Evolutionary conservation across 2,329 filamentous ascomycete species (phyloP).

Genomic region (Beauveria rudraprayagi): DNA sequence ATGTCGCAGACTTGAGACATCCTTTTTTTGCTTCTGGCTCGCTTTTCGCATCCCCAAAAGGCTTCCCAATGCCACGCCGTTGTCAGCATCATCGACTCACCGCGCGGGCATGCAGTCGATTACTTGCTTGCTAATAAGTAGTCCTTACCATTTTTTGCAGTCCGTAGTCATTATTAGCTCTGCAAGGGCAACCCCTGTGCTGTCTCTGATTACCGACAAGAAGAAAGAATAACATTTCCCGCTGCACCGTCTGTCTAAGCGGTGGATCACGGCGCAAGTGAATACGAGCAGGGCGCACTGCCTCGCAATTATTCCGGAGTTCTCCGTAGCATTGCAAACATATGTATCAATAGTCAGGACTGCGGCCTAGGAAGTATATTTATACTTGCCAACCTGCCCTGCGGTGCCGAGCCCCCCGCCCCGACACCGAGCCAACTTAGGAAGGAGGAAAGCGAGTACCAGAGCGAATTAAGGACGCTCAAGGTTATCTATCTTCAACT

Average conservation of each 20-base stretch:
- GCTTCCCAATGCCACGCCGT: too few relatives aligned
- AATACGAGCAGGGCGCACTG: constrained; percentile 1
- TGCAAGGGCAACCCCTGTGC: too few relatives aligned
- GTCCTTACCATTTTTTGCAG: too few relatives aligned
- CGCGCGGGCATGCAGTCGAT: too few relatives aligned
- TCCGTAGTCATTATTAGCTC: too few relatives aligned
- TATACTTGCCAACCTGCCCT: neutral
- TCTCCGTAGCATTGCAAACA: neutral
- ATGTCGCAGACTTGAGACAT: constrained; percentile 5
- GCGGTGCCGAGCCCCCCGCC: too few relatives aligned
- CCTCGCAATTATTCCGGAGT: neutral
- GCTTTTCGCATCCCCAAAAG: too few relatives aligned
- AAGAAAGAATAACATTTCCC: too few relatives aligned
- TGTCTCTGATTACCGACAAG: too few relatives aligned
- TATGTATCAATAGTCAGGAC: neutral
- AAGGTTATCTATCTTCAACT: neutral
- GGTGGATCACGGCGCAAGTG: neutral
- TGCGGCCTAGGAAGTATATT: neutral
- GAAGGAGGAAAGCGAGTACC: neutral
- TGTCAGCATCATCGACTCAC: too few relatives aligned
- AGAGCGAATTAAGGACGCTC: neutral
- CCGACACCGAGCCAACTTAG: too few relatives aligned
- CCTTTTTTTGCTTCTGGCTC: neutral
- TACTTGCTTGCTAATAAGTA: too few relatives aligned
- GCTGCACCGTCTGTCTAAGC: neutral